Conservation (phyloP, 345 rosid species). For the Fremontodendron californicum region DNA sequence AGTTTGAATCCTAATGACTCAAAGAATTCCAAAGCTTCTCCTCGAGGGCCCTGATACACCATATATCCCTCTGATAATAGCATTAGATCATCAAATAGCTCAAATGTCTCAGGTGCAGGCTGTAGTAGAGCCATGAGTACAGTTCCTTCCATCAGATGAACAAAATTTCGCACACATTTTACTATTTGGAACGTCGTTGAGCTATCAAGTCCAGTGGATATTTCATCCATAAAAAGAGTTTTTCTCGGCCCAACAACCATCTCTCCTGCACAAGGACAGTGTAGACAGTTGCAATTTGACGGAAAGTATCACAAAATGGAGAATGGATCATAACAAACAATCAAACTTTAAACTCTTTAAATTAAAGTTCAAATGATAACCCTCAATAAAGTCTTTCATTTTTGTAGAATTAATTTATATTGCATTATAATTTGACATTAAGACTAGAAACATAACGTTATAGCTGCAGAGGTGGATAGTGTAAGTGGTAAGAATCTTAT, state of each 20-base stretch:
- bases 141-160: constrained; percentile 86
- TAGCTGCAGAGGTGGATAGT: not conserved
- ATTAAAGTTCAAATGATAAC: not conserved
- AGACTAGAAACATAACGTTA: not conserved
- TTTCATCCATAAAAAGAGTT: constrained; percentile 97
- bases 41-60: constrained; percentile 84
- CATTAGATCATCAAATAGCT: constrained; percentile 77
- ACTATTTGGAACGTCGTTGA: constrained; percentile 90
- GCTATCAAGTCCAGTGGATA: constrained; percentile 95
- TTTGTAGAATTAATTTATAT: not conserved
- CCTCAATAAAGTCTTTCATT: not conserved
- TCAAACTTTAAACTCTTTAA: not conserved
- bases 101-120: constrained; percentile 97
- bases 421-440: not conserved
- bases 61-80: constrained; percentile 80
- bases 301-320: not conserved
- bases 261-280: constrained; percentile 55
- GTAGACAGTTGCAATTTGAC: not conserved
- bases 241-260: constrained; percentile 95
- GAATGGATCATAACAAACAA: not conserved
- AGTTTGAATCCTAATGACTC: constrained; percentile 80
- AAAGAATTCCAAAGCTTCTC: constrained; percentile 66
- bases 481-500: not conserved
- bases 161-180: constrained; percentile 75
- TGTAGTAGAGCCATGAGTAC: constrained; percentile 92